phyloP scores from a whole-genome alignment of 2,329 filamentous ascomycete genomes.

The Trichoderma brevicompactum region DNA sequence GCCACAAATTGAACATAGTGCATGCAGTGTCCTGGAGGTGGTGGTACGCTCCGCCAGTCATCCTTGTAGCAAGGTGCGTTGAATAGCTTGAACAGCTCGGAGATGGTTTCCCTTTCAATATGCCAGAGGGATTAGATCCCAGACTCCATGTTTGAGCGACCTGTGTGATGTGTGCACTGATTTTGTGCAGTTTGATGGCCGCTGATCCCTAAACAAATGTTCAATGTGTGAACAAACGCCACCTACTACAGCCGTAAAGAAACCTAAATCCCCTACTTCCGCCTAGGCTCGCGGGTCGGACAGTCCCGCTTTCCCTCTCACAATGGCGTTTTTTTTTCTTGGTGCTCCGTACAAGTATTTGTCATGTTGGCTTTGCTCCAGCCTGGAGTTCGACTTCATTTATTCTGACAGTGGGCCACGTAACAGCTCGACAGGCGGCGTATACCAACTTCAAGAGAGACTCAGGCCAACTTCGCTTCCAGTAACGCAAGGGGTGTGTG shows the following conservation, averaged over 20 bases:
- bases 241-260: background rate
- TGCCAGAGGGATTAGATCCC: background rate
- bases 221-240: background rate
- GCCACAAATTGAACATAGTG: background rate
- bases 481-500: background rate
- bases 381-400: background rate
- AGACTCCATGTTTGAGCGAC: background rate
- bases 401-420: constrained; percentile 5
- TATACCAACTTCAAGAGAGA: background rate
- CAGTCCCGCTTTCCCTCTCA: constrained; percentile 14
- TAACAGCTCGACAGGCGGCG: constrained; percentile 6
- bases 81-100: background rate
- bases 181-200: background rate
- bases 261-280: constrained; percentile 4
- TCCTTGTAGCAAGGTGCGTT: background rate
- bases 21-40: background rate
- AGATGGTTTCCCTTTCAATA: no score
- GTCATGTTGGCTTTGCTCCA: background rate
- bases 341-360: background rate
- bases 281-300: constrained; percentile 20
- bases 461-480: background rate
- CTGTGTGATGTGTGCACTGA: background rate
- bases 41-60: background rate
- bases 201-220: background rate
- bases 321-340: background rate